A percentile compares a stretch with the other conserved stretches of the same genome.
Conservation (phyloP, 306 rosid genomes). For the Lathyrus sativus region DNA sequence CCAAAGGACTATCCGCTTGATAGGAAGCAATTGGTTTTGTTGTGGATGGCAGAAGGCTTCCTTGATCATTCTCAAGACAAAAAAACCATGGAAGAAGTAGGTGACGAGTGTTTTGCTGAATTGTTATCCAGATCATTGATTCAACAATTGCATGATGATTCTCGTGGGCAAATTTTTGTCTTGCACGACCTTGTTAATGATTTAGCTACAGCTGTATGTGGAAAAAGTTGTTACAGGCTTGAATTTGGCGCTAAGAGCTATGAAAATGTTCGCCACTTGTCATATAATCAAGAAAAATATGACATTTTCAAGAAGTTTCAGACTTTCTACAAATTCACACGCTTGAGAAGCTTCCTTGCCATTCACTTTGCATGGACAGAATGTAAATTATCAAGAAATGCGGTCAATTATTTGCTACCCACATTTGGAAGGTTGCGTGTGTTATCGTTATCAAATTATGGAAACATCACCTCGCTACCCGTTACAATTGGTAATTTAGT, state of each 20-base stretch:
- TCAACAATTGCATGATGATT: too few species aligned
- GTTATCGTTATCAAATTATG: not conserved
- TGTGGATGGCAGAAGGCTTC: too few species aligned
- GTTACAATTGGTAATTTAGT: conserved; percentile 8
- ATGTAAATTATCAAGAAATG: not conserved
- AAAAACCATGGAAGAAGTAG: too few species aligned
- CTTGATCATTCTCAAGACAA: too few species aligned
- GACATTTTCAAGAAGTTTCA: conserved; percentile 19
- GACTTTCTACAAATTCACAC: not conserved
- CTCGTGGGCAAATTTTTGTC: too few species aligned
- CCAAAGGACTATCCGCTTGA: too few species aligned
- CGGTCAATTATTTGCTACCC: not conserved
- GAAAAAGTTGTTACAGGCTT: too few species aligned
- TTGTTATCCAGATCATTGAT: too few species aligned
- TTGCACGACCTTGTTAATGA: too few species aligned
- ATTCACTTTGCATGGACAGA: fast-evolving
- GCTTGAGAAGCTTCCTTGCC: conserved; percentile 12
- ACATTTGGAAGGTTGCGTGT: not conserved
- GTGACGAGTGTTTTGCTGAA: too few species aligned
- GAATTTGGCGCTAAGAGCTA: not conserved
- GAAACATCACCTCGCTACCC: not conserved
- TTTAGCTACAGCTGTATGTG: too few species aligned
- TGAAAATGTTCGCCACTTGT: conserved; percentile 30
- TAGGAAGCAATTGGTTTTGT: too few species aligned
- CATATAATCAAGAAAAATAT: not conserved